Evolutionary conservation across 768 basidiomycete genomes (phyloP), one percentile per base, ranked within the genome.

Genomic region (Leccinum boreale): DNA sequence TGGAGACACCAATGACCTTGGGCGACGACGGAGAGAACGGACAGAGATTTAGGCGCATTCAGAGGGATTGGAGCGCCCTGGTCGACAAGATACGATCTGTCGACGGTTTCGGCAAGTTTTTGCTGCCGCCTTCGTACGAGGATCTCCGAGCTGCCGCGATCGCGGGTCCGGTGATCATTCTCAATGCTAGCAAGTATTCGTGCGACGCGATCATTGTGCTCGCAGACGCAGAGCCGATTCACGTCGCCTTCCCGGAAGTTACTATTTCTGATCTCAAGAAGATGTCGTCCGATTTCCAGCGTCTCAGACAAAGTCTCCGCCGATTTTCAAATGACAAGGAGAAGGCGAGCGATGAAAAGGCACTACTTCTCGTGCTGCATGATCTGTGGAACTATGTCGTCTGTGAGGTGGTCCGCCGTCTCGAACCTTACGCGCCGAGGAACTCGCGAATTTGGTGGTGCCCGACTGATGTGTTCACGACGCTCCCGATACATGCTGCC

Each of bases 81-180:
- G 59, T 73, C 2, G 63, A 69, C 52, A 59, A 64, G 47, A 68
- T 74, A 45, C 65, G 70, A 17, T 29, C 64, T 23, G 10, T 66
- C 19, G 62, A 73, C 5, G 66, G 69, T 10, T 69, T 70, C 33
- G 15, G 1, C 14, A 44, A 55, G 49, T 69, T 73, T 49, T 55
- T 74, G 9, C 46, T 57, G 6, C 62, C 66, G 2, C 48, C 59
- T 14, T 67, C 67, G 1, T 70, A 58, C 29, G 23, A 61, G 5
- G 62, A 66, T 46, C 57, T 71, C 5, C 61, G 47, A 17, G 28
- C 4, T 1, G 70, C 65, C 14, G 65, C 65, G 14, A 23, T 5
- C 6, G 62, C 56, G 31, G 74, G 73, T 35, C 73, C 75, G 3
- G 64, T 75, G 17, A 66, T 75, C 42, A 65, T 76, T 47, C 61